phyloP scores from a whole-genome alignment of 805 yeast genomes.

The Candida easanensis region DNA sequence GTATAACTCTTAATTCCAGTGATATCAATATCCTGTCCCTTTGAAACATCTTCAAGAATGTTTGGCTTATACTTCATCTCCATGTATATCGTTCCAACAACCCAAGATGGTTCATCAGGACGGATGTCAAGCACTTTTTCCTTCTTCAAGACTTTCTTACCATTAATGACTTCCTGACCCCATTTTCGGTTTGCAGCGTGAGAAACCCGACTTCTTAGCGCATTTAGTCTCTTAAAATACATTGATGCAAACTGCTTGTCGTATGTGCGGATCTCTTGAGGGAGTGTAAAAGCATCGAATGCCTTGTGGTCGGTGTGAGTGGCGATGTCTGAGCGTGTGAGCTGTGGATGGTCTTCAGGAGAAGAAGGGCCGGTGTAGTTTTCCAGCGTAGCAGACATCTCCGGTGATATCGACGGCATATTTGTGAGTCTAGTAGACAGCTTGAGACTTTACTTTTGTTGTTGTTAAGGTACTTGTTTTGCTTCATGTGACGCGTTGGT shows the following conservation, averaged over 20 bases:
- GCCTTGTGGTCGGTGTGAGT: conserved; percentile 12
- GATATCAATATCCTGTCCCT: conserved; percentile 42
- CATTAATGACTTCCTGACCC: conserved; percentile 47
- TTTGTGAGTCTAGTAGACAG: neutral
- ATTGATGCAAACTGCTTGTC: conserved; percentile 56
- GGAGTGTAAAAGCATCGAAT: conserved; percentile 7
- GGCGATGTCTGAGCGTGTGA: conserved; percentile 1
- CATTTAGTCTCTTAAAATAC: conserved; percentile 50
- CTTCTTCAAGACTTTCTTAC: conserved; percentile 35
- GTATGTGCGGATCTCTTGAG: conserved; percentile 38
- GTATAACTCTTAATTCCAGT: conserved; percentile 42
- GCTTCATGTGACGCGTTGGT: too few relatives aligned
- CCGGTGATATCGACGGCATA: conserved; percentile 13
- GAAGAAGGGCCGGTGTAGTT: conserved; percentile 4
- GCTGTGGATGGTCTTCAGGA: neutral
- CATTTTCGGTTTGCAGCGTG: conserved; percentile 50
- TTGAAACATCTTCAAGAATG: conserved; percentile 75
- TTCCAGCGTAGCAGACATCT: conserved; percentile 5
- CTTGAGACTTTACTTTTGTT: too few relatives aligned
- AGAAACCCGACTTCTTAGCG: conserved; percentile 44
- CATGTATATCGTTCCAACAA: conserved; percentile 80
- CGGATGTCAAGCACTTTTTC: conserved; percentile 60
- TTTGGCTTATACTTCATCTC: conserved; percentile 86
- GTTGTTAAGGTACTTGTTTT: too few relatives aligned
- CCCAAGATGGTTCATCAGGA: conserved; percentile 67